phyloP scores from a whole-genome alignment of 2,329 filamentous ascomycete species.

The Colletotrichum tanaceti region DNA sequence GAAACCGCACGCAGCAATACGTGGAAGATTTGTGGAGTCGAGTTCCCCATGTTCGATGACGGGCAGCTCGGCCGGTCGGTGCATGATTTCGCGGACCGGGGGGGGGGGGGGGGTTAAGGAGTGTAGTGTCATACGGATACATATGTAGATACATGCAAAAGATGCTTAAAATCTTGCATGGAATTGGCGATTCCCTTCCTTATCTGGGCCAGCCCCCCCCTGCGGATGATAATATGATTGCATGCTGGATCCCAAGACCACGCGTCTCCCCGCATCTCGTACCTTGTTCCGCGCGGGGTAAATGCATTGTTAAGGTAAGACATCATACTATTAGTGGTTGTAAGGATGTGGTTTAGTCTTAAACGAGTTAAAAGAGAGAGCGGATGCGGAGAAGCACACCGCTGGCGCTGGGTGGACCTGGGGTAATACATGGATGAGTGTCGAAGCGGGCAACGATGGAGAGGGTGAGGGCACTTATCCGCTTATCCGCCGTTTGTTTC shows the following conservation, averaged over 20 bases:
- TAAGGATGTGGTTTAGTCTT: too few relatives aligned
- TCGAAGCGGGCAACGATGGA: background rate
- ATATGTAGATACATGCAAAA: background rate
- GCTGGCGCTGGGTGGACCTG: too few relatives aligned
- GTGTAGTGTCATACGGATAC: too few relatives aligned
- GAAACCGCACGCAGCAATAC: conserved; percentile 24
- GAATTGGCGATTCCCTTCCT: too few relatives aligned
- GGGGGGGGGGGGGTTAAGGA: too few relatives aligned
- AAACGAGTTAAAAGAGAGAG: background rate
- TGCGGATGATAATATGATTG: conserved; percentile 6
- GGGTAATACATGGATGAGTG: conserved; percentile 7
- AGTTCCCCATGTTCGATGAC: background rate
- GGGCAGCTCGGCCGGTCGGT: conserved; percentile 27
- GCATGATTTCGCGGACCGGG: conserved; percentile 24
- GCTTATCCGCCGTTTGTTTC: background rate
- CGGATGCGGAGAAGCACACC: too few relatives aligned
- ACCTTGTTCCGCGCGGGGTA: conserved; percentile 3
- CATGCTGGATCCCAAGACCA: conserved; percentile 11
- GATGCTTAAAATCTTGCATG: too few relatives aligned
- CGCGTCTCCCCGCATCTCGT: conserved; percentile 10
- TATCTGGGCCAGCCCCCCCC: background rate
- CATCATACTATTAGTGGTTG: too few relatives aligned
- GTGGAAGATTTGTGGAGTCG: conserved; percentile 37
- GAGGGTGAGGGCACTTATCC: background rate
- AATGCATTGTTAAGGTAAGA: too few relatives aligned